These are phyloP conservation scores for Symbiodinium pilosum DNA, from an alignment of 73 alveolate genomes.

Conservation along the genomic window DNA sequence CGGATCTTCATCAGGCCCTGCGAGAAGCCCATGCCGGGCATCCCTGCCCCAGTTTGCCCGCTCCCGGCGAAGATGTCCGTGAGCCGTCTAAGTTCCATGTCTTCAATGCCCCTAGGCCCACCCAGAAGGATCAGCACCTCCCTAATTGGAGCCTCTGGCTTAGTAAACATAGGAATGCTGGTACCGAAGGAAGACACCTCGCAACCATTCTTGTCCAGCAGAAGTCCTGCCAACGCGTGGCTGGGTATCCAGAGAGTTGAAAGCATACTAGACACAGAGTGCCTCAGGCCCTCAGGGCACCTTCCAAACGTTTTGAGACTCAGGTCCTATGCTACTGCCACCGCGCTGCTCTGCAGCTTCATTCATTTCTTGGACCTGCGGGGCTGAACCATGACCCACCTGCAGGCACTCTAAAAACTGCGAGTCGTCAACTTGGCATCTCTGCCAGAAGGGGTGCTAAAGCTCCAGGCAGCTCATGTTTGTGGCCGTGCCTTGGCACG, in stretches of 20 bases:
- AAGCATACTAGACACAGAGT: background rate
- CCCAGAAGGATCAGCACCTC: slow-evolving; percentile 66
- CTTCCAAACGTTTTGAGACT: background rate
- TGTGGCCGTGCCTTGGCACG: too few relatives aligned
- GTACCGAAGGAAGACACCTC: slow-evolving; percentile 79
- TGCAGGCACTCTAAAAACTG: background rate
- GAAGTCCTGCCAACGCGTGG: slow-evolving; percentile 45
- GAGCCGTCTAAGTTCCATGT: background rate
- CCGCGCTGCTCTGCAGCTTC: slow-evolving; percentile 33
- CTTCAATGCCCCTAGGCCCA: slow-evolving; percentile 27
- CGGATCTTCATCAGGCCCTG: slow-evolving; percentile 58
- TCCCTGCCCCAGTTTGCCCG: background rate
- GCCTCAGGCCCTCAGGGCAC: slow-evolving; percentile 5
- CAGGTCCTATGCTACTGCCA: slow-evolving; percentile 75
- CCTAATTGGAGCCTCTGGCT: slow-evolving; percentile 27
- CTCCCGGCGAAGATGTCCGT: background rate
- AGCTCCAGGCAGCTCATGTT: too few relatives aligned
- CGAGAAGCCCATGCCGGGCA: background rate
- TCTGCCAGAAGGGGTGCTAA: too few relatives aligned
- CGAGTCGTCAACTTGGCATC: background rate
- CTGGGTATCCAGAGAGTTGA: background rate
- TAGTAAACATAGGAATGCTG: slow-evolving; percentile 1
- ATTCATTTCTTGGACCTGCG: slow-evolving; percentile 27
- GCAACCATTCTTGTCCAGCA: slow-evolving; percentile 67
- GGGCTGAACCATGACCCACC: too few relatives aligned